These are phyloP conservation scores for Backusella morwellensis DNA, from an alignment of 192 early-diverging fungal species.

Conservation along the genomic window DNA sequence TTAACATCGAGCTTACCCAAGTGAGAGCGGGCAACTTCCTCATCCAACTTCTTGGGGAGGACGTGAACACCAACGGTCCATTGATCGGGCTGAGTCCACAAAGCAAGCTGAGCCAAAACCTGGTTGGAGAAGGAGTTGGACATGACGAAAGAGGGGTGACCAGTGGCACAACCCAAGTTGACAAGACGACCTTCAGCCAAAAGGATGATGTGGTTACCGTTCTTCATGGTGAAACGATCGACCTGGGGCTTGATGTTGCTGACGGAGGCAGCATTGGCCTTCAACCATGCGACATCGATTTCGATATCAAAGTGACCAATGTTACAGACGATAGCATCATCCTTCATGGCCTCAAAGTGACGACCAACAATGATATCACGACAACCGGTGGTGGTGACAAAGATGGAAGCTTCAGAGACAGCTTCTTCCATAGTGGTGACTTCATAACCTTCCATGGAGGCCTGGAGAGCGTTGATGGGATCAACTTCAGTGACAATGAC, in stretches of 20 bases:
- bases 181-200: constrained; percentile 99
- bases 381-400: constrained; percentile 98
- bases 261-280: constrained; percentile 82
- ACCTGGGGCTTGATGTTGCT: constrained; percentile 99
- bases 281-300: constrained; percentile 98
- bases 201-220: constrained; percentile 93
- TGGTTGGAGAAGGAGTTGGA: constrained; percentile 99
- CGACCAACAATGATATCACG: constrained; percentile 95
- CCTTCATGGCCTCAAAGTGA: constrained; percentile 94
- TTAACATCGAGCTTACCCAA: constrained; percentile 94
- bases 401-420: constrained; percentile 91
- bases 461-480: constrained; percentile 99
- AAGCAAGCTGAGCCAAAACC: constrained; percentile 96
- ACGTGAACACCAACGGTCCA: constrained; percentile 97
- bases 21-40: constrained; percentile 97
- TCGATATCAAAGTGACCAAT: constrained; percentile 99
- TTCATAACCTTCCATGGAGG: constrained; percentile 99
- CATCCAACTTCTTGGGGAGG: constrained; percentile 98
- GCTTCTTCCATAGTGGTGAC: constrained; percentile 99
- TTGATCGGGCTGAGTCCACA: constrained; percentile 87
- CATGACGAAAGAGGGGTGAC: constrained; percentile 99
- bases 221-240: constrained; percentile 91
- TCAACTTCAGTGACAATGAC: constrained; percentile 98
- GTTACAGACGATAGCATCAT: constrained; percentile 99
- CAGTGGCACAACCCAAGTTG: constrained; percentile 99